Conservation (phyloP, 2,329 filamentous ascomycete species). For the Cytospora chrysosperma region DNA sequence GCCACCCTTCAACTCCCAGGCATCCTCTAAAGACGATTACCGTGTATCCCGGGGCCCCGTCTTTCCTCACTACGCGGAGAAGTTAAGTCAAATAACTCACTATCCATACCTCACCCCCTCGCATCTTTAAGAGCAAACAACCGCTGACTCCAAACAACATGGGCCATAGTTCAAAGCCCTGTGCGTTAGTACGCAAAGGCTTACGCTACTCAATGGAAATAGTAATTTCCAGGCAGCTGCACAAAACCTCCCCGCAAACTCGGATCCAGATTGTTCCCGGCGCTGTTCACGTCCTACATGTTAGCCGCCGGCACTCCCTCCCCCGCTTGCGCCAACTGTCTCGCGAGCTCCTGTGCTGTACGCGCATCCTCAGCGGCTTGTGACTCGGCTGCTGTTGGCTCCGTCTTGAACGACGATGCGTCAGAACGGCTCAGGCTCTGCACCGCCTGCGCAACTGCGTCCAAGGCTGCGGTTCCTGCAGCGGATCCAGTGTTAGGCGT, state of each 20-base stretch:
- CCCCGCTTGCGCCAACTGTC: slow-evolving; percentile 45
- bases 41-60: background rate
- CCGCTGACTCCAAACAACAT: background rate
- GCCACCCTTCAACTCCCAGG: background rate
- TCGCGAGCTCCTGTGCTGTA: slow-evolving; percentile 53
- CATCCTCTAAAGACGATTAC: background rate
- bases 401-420: slow-evolving; percentile 27
- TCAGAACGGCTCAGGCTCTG: slow-evolving; percentile 23
- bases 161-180: background rate
- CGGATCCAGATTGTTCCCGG: background rate
- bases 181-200: background rate
- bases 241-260: background rate
- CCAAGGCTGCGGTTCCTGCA: slow-evolving; percentile 41
- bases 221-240: background rate
- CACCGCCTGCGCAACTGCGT: slow-evolving; percentile 51
- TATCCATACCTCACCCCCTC: background rate
- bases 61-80: background rate
- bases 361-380: slow-evolving; percentile 43
- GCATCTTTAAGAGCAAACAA: background rate
- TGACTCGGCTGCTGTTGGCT: slow-evolving; percentile 34
- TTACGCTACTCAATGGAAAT: background rate
- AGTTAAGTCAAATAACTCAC: background rate
- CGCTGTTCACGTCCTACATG: slow-evolving; percentile 32
- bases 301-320: slow-evolving; percentile 36
- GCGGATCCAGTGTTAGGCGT: slow-evolving; percentile 27